Base-by-base conservation (phyloP, 75 land plant genomes). In the Selaginella tamariscina region DNA sequence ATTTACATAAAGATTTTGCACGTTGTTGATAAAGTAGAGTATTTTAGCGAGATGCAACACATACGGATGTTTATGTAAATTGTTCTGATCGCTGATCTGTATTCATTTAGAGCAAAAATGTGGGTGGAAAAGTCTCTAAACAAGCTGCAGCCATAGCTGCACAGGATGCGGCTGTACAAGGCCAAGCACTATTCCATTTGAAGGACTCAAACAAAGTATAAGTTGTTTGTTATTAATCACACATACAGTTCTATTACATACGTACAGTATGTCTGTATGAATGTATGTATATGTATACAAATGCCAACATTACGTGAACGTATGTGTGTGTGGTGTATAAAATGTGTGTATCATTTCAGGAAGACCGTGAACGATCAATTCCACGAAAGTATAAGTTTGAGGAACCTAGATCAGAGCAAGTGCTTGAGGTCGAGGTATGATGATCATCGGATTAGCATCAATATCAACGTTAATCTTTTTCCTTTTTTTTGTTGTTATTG, bases 351-450 rank as follows among this genome's bases (percentile, higher is more conserved):
- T 27, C 27, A 8, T 30, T 66, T 49, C 83, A 94, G 98, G 99
- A 81, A 29, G 99, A 95, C 0, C 75, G 99, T 54, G 99, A 87
- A 66, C 87, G 84, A 68, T 26, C 78, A 55, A 71, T 84, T 66
- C 75, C 86, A n/a, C 88, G 99, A 0, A 85, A 84, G 66, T 80
- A 72, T 66, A 95, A 95, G 64, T 95, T 87, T 88, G 99, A 95
- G 65, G 99, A 95, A 68, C 79, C 75, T 32, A 88, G 99, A 28
- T 68, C 78, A 55, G 99, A 95, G 66, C 99, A 87, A 62, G 71
- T 88, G 33, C 97, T 84, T 73, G 99, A 95, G 56, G 80, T 95
- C 56, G 97, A 95, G 97, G 98, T 94, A 30, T 29, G 28, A 27
- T 20, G 33, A 66, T 5, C 27, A 32, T 32, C 56, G 26, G 27